Conservation (phyloP, 2,329 filamentous ascomycete species). For the Hypoxylon sp. region DNA sequence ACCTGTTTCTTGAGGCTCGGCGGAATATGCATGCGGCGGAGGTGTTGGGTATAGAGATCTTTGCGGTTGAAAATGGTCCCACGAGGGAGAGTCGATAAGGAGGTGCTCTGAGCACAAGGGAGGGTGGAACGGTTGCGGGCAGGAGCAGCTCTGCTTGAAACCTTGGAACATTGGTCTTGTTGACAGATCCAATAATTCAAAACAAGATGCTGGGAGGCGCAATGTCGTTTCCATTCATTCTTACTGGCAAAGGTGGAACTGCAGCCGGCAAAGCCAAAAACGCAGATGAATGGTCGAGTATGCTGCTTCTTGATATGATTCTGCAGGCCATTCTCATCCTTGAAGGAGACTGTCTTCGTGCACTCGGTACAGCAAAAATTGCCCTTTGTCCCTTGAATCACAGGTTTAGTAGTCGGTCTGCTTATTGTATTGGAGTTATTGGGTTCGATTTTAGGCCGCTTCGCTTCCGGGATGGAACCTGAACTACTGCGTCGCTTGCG, state of each 20-base stretch:
- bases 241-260: constrained; percentile 78
- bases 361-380: constrained; percentile 55
- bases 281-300: constrained; percentile 77
- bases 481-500: constrained; percentile 45
- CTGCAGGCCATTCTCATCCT: constrained; percentile 59
- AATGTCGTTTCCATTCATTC: constrained; percentile 96
- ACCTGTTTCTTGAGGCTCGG: constrained; percentile 56
- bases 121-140: constrained; percentile 41
- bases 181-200: constrained; percentile 82
- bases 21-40: constrained; percentile 84
- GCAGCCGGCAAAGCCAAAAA: constrained; percentile 84
- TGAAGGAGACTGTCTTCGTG: constrained; percentile 55
- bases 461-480: constrained; percentile 35
- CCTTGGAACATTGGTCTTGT: constrained; percentile 66
- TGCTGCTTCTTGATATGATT: constrained; percentile 66
- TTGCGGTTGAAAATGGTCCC: constrained; percentile 86
- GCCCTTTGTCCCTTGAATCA: constrained; percentile 45
- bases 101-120: constrained; percentile 25
- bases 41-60: constrained; percentile 90
- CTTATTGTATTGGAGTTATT: constrained; percentile 26
- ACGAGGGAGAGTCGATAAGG: constrained; percentile 58
- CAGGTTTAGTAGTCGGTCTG: constrained; percentile 38
- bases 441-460: constrained; percentile 46
- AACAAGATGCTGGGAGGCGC: constrained; percentile 82
- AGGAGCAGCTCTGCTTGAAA: constrained; percentile 43